A percentile compares a stretch with the other conserved stretches of the same genome.
Conservation (phyloP, 768 basidiomycete species). For the Rhodotorula kratochvilovae region DNA sequence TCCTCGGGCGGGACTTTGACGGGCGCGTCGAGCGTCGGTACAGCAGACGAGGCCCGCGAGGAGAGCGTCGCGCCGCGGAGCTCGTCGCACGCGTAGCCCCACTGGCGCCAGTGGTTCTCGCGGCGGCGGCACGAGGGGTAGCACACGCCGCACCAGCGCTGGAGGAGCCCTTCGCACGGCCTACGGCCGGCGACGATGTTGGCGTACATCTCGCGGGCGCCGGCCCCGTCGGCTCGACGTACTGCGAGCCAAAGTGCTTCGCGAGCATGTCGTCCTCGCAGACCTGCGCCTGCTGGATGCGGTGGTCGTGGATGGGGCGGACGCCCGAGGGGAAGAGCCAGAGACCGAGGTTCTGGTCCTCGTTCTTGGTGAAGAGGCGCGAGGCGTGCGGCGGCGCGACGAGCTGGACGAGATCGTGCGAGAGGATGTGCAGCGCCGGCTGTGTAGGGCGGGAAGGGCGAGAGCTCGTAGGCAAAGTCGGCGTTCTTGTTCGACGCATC, state of each 20-base stretch:
- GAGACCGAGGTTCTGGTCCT: conserved; percentile 33
- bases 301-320: conserved; percentile 35
- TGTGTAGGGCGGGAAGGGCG: conserved; percentile 36
- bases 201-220: conserved; percentile 33
- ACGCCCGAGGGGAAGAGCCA: conserved; percentile 34
- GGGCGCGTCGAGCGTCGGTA: neutral
- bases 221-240: conserved; percentile 24
- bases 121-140: conserved; percentile 34
- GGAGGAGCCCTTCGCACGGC: conserved; percentile 30
- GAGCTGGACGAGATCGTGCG: conserved; percentile 36
- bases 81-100: conserved; percentile 34
- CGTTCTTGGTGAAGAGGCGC: conserved; percentile 28
- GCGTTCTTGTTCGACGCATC: conserved; percentile 37
- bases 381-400: conserved; percentile 11
- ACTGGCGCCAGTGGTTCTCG: conserved; percentile 19
- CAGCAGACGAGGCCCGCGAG: neutral
- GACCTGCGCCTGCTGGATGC: conserved; percentile 36
- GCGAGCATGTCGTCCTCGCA: conserved; percentile 41
- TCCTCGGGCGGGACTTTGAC: conserved; percentile 9
- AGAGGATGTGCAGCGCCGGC: conserved; percentile 34
- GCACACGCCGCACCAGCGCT: conserved; percentile 36
- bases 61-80: conserved; percentile 33
- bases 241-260: conserved; percentile 27
- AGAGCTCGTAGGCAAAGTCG: conserved; percentile 28
- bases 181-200: conserved; percentile 27